Base-by-base conservation (phyloP, 2,329 filamentous ascomycete genomes). In the Colletotrichum limetticola region DNA sequence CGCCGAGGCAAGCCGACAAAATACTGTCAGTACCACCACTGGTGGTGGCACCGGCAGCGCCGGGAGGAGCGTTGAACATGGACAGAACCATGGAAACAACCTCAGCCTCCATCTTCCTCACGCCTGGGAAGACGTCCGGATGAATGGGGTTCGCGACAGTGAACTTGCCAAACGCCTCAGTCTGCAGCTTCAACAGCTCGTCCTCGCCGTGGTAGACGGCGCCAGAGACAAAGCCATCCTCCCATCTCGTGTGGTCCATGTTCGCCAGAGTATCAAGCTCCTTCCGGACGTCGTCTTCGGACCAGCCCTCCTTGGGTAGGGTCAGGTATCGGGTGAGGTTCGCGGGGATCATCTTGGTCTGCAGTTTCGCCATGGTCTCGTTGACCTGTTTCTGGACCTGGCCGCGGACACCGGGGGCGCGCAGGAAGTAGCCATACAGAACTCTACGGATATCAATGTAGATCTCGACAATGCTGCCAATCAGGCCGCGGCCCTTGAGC, bases 71-170 rank as follows among this genome's bases (percentile, higher is more conserved):
- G 82, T 97, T 94, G 87, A 98, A 69, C 82, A 99, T 86, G 57
- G 90, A 90, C 74, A 97, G 86, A 35, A 97, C 95, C 96, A 99
- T 99, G 76, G 95, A 93, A 65, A 99, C 97, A 74, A 99, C 87
- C 85, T 99, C 97, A 57, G 97, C 96, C 86, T 99, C 97, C 97
- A 99, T 99, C 90, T 99, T 99, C 78, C 97, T 89, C 65, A 99
- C 95, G 32, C 96, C 97, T 19, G 97, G 97, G 85, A 99, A 99
- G 56, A 99, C 96, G 84, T 99, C 97, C 7, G 97, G 97, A 82
- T 99, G 97, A 77, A 99, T 97, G 3, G 97, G 97, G 82, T 99
- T 99, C 52, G 95, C 90, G 35, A 99, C 97, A 63, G 95, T 96
- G 82, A 99, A 99, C 83, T 94, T 93, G 76, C 94, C 93, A 87